Evolutionary conservation across 768 basidiomycete species (phyloP).

Genomic region (Boletus subparvulus): DNA sequence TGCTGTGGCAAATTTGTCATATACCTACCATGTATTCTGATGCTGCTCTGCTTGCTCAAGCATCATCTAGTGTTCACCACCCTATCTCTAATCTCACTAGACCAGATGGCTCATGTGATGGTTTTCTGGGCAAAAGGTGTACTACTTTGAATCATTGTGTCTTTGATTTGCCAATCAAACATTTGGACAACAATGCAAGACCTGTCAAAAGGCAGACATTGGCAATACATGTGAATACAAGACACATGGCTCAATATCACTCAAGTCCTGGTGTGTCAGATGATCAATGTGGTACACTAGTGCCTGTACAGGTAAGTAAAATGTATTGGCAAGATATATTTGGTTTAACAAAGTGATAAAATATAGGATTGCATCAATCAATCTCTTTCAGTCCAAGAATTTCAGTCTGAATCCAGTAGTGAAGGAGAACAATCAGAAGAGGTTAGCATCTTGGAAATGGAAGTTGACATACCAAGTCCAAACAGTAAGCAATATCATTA

Average conservation of each 20-base stretch:
- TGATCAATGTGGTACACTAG: neutral
- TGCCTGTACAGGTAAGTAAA: slow-evolving; percentile 10
- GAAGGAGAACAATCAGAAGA: neutral
- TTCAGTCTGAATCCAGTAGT: neutral
- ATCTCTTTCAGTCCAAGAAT: neutral
- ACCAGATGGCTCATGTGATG: neutral
- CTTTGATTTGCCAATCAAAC: neutral
- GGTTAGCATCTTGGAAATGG: neutral
- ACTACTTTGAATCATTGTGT: neutral
- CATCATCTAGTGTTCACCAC: neutral
- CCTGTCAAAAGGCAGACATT: slow-evolving; percentile 4
- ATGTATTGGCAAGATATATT: neutral
- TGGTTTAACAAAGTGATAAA: neutral
- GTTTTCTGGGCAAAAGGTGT: slow-evolving; percentile 6
- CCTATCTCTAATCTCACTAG: neutral
- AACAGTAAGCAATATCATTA: neutral
- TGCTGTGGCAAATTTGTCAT: neutral
- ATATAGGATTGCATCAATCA: neutral
- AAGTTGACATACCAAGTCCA: neutral
- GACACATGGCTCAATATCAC: slow-evolving; percentile 10
- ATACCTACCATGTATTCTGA: slow-evolving; percentile 8
- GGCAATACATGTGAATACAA: slow-evolving; percentile 20
- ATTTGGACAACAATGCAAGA: neutral
- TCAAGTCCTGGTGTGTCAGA: neutral
- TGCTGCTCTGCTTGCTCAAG: neutral